These are phyloP conservation scores for Lactarius evosmus DNA, from an alignment of 768 basidiomycete species.

Conservation along the genomic window DNA sequence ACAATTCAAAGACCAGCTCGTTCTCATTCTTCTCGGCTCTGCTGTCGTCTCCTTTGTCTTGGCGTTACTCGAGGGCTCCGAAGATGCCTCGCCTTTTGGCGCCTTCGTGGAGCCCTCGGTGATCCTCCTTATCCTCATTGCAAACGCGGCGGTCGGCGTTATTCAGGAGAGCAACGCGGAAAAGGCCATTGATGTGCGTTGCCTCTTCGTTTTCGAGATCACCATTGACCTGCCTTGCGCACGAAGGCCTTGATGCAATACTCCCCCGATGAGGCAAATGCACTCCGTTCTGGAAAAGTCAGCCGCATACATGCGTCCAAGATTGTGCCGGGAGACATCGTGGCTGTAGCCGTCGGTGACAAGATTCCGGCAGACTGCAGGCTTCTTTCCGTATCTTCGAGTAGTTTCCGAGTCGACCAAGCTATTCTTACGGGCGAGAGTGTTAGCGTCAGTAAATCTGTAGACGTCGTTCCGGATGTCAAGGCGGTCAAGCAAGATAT, in stretches of 20 bases:
- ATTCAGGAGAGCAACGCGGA: slow-evolving; percentile 97
- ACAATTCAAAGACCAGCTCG: slow-evolving; percentile 98
- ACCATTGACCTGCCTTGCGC: slow-evolving; percentile 1
- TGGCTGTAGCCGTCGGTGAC: slow-evolving; percentile 89
- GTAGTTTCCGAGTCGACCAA: slow-evolving; percentile 93
- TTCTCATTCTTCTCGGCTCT: slow-evolving; percentile 92
- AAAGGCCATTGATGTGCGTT: slow-evolving; percentile 89
- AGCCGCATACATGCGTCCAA: slow-evolving; percentile 78
- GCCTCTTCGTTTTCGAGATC: neutral
- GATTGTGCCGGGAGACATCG: slow-evolving; percentile 93
- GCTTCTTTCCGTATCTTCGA: slow-evolving; percentile 83
- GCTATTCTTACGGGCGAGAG: slow-evolving; percentile 97
- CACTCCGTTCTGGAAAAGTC: slow-evolving; percentile 68
- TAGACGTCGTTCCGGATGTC: slow-evolving; percentile 61
- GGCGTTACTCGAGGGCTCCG: slow-evolving; percentile 79
- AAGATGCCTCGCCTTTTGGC: slow-evolving; percentile 61
- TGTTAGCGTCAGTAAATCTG: slow-evolving; percentile 78
- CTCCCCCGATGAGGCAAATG: slow-evolving; percentile 94
- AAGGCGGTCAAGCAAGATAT: slow-evolving; percentile 97
- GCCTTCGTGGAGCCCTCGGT: slow-evolving; percentile 96
- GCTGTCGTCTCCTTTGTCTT: slow-evolving; percentile 92
- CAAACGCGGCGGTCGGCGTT: slow-evolving; percentile 97
- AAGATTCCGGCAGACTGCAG: slow-evolving; percentile 95
- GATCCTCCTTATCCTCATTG: slow-evolving; percentile 92
- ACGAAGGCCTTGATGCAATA: slow-evolving; percentile 91